Base-by-base conservation (phyloP, 495 filamentous ascomycete genomes). In the Cercophora samala region DNA sequence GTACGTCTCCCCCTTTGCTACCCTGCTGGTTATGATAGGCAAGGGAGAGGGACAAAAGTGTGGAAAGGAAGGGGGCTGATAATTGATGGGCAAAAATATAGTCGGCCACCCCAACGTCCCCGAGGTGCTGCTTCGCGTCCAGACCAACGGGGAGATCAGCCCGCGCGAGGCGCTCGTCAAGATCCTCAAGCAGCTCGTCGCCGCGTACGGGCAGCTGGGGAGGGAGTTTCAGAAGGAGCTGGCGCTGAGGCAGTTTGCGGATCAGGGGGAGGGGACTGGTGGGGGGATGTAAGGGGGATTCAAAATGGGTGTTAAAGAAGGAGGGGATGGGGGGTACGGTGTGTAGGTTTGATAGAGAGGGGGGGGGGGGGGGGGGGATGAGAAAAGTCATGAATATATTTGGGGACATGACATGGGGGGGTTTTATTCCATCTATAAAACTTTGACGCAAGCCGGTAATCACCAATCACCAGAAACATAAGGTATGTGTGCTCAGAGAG, bases 211-310 rank as follows among this genome's bases (percentile, higher is more conserved):
- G 24, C 87, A 87, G 61, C 76, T 98, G 23, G 90, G 88, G 46
- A 88, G 91, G 62, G 90, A 96, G 73, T 97, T 99, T 77, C 96
- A 92, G 59, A 96, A 96, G 76, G 96, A 99, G 79, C 96, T 88
- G 74, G 93, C 97, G 70, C 83, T 97, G 65, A 89, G 93, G 70
- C 96, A 94, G 82, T 96, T 94, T 83, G 90, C 91, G 24, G 87
- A 87, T 18, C 88, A 86, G 52, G 80, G 81, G 22, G 81, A 79
- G 54, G 79, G 82, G 8, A 1, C 37, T 46, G 29, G 4, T 32
- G 6, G 58, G 21, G 60, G 62, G 18, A 21, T 53, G 26, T 58
- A 15, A 58, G 54, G 5, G 26, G 26, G n/a, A n/a, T 29, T 29
- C 26, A 29, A 29, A 8, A 0, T 29, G 26, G 26, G 26, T 29